Evolutionary conservation across 2,329 filamentous ascomycete genomes (phyloP), one percentile per base, ranked within the genome.

Genomic region (Berkeleyomyces basicola): DNA sequence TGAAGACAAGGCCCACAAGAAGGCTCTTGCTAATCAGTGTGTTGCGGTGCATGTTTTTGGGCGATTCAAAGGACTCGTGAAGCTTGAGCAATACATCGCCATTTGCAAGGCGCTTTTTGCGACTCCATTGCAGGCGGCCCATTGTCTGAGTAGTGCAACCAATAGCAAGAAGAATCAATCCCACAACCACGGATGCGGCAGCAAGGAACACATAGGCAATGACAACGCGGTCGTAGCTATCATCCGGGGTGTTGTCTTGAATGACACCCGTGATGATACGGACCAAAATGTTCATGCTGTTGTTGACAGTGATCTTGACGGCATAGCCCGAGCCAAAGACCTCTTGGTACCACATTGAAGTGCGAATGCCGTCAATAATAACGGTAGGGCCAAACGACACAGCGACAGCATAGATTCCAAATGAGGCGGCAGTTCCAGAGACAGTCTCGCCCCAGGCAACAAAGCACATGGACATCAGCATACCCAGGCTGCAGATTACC

Each of bases 231-330:
- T 78, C 71, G 66, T 85, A 85, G 0, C 76, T 79, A 65, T 83
- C 74, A 61, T 80, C 68, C 60, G 83, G 80, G 14, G 62, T 63
- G 3, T 72, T 72, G 62, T 85, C 82, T 66, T 85, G 82, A 0
- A 85, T 76, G 0, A 78, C 78, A 0, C 81, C 81, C 0, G 79
- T 78, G 23, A 83, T 72, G 51, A 84, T 77, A 0, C 80, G 74
- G 0, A 84, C 73, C 61, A 84, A 79, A 64, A 84, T 82, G 64
- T 75, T 82, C 79, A 83, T 83, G 39, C 76, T 78, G 69, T 85
- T 85, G 68, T 84, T 84, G 68, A 83, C 79, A 31, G 79, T 79
- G 43, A 84, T 77, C 64, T 85, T 85, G 63, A 83, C 70, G 0
- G 80, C 76, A 64, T 84, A 84, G 0, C 78, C 82, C 0, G 80